Evolutionary conservation across 192 early-diverging fungal genomes (phyloP).

Genomic region (Lobosporangium transversale): DNA sequence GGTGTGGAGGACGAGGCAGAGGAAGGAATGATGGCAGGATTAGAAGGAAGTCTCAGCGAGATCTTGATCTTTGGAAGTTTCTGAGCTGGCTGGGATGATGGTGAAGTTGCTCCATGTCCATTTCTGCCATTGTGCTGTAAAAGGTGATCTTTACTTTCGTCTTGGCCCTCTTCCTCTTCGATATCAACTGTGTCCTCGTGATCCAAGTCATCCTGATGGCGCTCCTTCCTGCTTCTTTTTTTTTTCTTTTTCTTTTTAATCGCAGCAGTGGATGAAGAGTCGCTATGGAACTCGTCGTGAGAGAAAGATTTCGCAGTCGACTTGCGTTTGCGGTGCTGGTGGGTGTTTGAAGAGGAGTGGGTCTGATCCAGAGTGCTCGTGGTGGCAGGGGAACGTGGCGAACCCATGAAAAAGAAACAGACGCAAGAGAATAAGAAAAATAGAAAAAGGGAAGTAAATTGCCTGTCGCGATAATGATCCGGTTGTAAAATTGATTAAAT

Average conservation of each 20-base stretch:
- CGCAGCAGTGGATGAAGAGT: not conserved
- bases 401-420: conserved; percentile 28
- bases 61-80: conserved; percentile 47
- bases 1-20: not conserved
- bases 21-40: conserved; percentile 12
- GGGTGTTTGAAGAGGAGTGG: conserved; percentile 21
- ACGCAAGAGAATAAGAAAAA: not conserved
- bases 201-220: conserved; percentile 13
- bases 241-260: conserved; percentile 21
- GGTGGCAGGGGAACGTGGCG: conserved; percentile 25
- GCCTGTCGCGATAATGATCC: too few species aligned
- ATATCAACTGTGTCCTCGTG: not conserved
- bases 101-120: not conserved
- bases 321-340: conserved; percentile 21
- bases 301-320: conserved; percentile 12
- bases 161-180: not conserved
- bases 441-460: not conserved
- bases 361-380: conserved; percentile 25
- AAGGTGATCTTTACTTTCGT: not conserved
- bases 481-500: too few species aligned
- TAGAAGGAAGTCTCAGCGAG: conserved; percentile 33
- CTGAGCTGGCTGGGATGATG: not conserved
- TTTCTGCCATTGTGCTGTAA: not conserved
- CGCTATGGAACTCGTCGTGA: conserved; percentile 6
- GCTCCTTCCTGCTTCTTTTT: conserved; percentile 40